Evolutionary conservation across 2,329 filamentous ascomycete species (phyloP), one percentile per base, ranked within the genome.

Genomic region (Ophiocordyceps camponoti-rufipedis): DNA sequence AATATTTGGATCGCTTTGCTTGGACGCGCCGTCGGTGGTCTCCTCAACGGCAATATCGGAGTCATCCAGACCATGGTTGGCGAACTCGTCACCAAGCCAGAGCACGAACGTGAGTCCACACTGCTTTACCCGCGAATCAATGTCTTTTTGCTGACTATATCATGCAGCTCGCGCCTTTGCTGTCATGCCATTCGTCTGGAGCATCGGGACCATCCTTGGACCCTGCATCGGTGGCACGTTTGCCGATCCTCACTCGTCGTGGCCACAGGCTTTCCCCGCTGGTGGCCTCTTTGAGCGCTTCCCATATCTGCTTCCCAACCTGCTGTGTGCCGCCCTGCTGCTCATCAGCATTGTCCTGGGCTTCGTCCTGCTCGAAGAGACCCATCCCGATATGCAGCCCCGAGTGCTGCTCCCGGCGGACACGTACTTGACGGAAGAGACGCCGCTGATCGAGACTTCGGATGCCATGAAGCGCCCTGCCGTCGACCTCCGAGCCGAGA

Each of bases 101-200:
- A 88, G 55, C 85, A 93, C 62, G 86, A 94, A 64, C 85, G 81
- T 85, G 64, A 69, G 80, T 74, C 11, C n/a, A 19, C 7, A 3
- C 11, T 33, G 11, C 7, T 18, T 12, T 2, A 28, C 14, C 3
- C 35, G 10, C 23, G 23, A 23, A 18, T 33, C 38, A 6, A 9
- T 8, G 19, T 11, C 28, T n/a, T 12, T 32, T 31, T 44, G 49
- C 55, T 55, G 44, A 54, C 43, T 32, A 4, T 3, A 5, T 39
- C 2, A 10, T 14, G 28, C 54, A 85, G 82, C 86, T 48, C 78
- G 82, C 49, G 88, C 88, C 28, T 94, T 88, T 60, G 79, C 86
- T 2, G 76, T 94, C 41, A 94, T 95, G 85, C 88, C 88, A 1
- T 94, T 94, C 56, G 82, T 94, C 8, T 95, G 88, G 87, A 82